phyloP scores from a whole-genome alignment of 208 protist species.

The Trypanosoma grayi region DNA sequence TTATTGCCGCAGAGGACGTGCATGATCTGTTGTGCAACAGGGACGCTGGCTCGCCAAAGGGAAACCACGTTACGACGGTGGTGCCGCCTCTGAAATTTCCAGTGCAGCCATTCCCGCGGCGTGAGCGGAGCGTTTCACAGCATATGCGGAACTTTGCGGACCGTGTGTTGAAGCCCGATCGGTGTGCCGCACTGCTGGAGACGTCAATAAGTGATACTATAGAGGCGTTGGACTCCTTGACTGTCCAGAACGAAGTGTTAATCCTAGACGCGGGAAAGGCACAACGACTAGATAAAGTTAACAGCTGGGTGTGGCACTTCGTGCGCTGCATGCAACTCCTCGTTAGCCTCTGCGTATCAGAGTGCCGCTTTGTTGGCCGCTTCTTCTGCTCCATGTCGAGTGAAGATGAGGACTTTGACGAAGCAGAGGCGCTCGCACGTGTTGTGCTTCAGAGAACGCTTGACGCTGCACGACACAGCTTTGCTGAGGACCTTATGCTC shows the following conservation, averaged over 20 bases:
- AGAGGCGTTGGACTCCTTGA: slow-evolving; percentile 39
- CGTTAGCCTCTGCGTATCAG: slow-evolving; percentile 51
- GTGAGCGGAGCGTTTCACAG: slow-evolving; percentile 74
- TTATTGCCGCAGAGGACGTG: slow-evolving; percentile 59
- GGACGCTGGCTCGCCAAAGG: slow-evolving; percentile 48
- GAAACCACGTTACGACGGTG: slow-evolving; percentile 43
- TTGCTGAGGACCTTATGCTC: slow-evolving; percentile 45
- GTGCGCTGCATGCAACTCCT: slow-evolving; percentile 44
- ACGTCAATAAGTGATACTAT: slow-evolving; percentile 66
- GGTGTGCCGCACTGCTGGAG: slow-evolving; percentile 32
- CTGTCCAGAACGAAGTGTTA: slow-evolving; percentile 46
- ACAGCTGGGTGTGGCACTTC: slow-evolving; percentile 73
- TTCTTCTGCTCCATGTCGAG: slow-evolving; percentile 63
- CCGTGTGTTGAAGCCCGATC: slow-evolving; percentile 18
- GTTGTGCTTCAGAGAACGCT: slow-evolving; percentile 51
- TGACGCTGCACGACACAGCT: slow-evolving; percentile 27
- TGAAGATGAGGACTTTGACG: slow-evolving; percentile 48
- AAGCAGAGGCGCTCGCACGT: slow-evolving; percentile 51
- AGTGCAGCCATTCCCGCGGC: slow-evolving; percentile 37
- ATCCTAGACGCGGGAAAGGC: slow-evolving; percentile 30
- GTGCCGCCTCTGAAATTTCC: slow-evolving; percentile 38
- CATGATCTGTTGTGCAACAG: slow-evolving; percentile 60
- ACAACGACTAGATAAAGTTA: slow-evolving; percentile 40
- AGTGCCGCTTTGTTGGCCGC: slow-evolving; percentile 77
- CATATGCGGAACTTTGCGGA: slow-evolving; percentile 51